Evolutionary conservation across 129 eudicot species (phyloP), one percentile per base, ranked within the genome.

Genomic region (Pseudognaphalium luteoalbum): DNA sequence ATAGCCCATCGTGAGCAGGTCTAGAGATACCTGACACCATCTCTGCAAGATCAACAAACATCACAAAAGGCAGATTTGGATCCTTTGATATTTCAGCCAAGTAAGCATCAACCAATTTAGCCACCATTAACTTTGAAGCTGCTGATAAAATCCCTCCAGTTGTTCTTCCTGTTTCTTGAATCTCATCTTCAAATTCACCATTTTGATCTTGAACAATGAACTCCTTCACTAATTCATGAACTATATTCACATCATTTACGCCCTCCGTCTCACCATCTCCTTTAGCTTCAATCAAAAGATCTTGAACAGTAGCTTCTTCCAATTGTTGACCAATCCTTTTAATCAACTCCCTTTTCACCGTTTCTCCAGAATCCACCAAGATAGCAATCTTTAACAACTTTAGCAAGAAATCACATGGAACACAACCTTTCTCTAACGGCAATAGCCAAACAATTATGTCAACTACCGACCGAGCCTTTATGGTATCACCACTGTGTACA

Each of bases 101-200:
- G 81, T 91, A 94, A 14, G 81, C 85, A 54, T 94, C 99, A 42
- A 91, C 85, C 63, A 94, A 78, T 81, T 94, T 94, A 25, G 83
- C 96, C 79, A 94, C 99, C 90, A 94, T 91, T 41, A 94, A 81
- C 84, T 91, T 91, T 10, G 99, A 89, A 78, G 97, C 99, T 83
- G 91, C 97, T 17, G 97, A 87, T 70, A 91, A 89, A 71, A 94
- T 91, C 67, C 97, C 90, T 0, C 86, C 87, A 67, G 47, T 68
- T 28, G 34, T 32, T 54, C 88, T 68, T 63, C 77, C 82, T 22
- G 79, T 79, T 76, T 86, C 97, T 65, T 76, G 87, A 83, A 85
- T 84, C 72, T 84, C 90, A 15, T 75, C 77, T 76, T 81, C 89
- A 66, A 51, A 80, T 63, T 76, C 84, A 65, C 77, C 68, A 61